Evolutionary conservation across 306 rosid genomes (phyloP).

Genomic region (Prunus mume): DNA sequence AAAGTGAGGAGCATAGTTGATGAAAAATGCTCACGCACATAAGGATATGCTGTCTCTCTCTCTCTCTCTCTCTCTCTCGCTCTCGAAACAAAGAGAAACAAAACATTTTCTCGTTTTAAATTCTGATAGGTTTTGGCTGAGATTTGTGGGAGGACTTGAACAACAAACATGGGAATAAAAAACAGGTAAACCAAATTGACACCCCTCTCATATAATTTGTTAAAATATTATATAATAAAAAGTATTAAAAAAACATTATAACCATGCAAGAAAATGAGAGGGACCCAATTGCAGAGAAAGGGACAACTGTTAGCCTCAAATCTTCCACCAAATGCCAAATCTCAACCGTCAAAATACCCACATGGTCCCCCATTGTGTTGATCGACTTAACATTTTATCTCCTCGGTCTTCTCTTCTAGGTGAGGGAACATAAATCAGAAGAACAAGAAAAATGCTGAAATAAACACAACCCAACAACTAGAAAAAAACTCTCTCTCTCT

Average conservation of each 20-base stretch:
- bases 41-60: too few species aligned
- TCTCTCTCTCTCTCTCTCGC: too few species aligned
- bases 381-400: constrained; percentile 10
- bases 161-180: background rate
- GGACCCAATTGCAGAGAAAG: constrained; percentile 15
- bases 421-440: constrained; percentile 14
- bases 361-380: constrained; percentile 31
- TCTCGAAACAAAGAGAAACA: too few species aligned
- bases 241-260: background rate
- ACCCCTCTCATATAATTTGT: background rate
- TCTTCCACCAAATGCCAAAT: constrained; percentile 41
- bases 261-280: background rate
- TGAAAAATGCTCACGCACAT: too few species aligned
- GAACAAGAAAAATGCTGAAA: background rate
- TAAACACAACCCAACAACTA: background rate
- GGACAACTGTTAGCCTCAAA: constrained; percentile 39
- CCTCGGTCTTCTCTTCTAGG: constrained; percentile 14
- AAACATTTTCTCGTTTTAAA: background rate
- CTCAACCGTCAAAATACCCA: constrained; percentile 43
- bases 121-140: background rate
- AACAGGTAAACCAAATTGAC: background rate
- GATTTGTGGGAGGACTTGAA: background rate
- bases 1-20: too few species aligned
- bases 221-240: background rate
- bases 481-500: background rate